Conservation (phyloP, 768 basidiomycete genomes). For the Calocybe indica region DNA sequence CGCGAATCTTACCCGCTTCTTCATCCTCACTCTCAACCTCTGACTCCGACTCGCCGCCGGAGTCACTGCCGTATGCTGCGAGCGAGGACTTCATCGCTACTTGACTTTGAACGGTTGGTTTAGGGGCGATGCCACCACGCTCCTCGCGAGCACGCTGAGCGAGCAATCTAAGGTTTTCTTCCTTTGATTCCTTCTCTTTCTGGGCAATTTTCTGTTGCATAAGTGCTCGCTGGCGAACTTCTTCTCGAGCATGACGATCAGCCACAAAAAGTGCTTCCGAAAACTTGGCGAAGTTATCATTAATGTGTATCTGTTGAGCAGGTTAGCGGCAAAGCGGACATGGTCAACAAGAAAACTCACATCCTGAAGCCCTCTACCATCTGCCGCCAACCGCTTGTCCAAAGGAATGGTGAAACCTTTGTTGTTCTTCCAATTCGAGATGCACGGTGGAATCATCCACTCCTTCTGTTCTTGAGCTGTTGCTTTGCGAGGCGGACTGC, state of each 20-base stretch:
- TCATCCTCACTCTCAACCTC: conserved; percentile 50
- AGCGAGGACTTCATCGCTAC: conserved; percentile 71
- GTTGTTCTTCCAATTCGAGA: conserved; percentile 99
- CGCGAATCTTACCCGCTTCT: conserved; percentile 80
- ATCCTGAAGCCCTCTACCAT: conserved; percentile 97
- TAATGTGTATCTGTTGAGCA: conserved; percentile 81
- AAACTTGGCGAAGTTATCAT: conserved; percentile 99
- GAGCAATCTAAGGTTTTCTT: conserved; percentile 89
- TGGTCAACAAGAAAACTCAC: conserved; percentile 40
- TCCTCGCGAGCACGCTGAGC: conserved; percentile 97
- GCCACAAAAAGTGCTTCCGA: conserved; percentile 94
- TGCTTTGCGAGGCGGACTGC: conserved; percentile 93
- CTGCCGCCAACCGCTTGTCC: conserved; percentile 96
- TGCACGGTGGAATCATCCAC: conserved; percentile 99
- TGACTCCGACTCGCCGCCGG: conserved; percentile 52
- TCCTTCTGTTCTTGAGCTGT: conserved; percentile 98
- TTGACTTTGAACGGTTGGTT: conserved; percentile 61
- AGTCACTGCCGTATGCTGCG: conserved; percentile 85
- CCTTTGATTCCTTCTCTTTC: conserved; percentile 96
- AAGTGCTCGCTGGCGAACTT: conserved; percentile 90
- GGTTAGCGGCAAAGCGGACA: background rate
- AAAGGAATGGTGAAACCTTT: conserved; percentile 99
- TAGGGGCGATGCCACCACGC: conserved; percentile 71
- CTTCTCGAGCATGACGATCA: conserved; percentile 95
- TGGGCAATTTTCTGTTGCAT: conserved; percentile 99